Evolutionary conservation across 345 rosid genomes (phyloP), one percentile per base, ranked within the genome.

Genomic region (Atalantia buxifolia): DNA sequence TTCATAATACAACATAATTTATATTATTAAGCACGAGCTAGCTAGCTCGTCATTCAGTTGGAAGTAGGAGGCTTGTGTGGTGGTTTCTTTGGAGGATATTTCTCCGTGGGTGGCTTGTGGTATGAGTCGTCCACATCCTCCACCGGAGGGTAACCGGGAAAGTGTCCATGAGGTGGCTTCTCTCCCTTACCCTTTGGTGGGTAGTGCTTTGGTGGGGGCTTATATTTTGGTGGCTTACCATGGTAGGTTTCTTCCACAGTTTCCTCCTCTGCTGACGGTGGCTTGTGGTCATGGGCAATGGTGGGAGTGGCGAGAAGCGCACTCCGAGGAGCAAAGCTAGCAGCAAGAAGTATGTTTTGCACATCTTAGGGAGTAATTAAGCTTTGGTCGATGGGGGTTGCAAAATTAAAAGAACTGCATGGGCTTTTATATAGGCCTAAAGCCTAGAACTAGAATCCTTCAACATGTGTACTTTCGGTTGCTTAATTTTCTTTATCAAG

Each of bases 41-140:
- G 75, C 45, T 40, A 40, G 45, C 45, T 22, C 9, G 28, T 18
- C 48, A 57, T 14, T 77, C 40, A 77, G 60, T 77, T 69, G 59
- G 66, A 61, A n/a, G 68, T 10, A 27, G 74, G 74, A 28, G 74
- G 66, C 79, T 77, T 63, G 59, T 79, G 81, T 38, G 64, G 74
- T 16, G 79, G 84, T 61, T 75, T 36, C 70, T 35, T 14, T 14
- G 28, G 70, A 36, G 50, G 70, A 36, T 35, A 36, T 66, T 36
- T 36, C 5, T 21, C 8, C 25, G 22, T 50, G 59, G 66, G 75
- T 25, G 70, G 81, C 61, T 31, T 64, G 21, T 53, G 64, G 25
- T 35, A 8, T 18, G 60, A 21, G 3, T 40, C 45, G 2, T 40
- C 3, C 45, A 40, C 45, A 40, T 40, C 45, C 45, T 40, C 13